phyloP scores from a whole-genome alignment of 176 grass and related monocot species.

The Rhynchospora pubera region DNA sequence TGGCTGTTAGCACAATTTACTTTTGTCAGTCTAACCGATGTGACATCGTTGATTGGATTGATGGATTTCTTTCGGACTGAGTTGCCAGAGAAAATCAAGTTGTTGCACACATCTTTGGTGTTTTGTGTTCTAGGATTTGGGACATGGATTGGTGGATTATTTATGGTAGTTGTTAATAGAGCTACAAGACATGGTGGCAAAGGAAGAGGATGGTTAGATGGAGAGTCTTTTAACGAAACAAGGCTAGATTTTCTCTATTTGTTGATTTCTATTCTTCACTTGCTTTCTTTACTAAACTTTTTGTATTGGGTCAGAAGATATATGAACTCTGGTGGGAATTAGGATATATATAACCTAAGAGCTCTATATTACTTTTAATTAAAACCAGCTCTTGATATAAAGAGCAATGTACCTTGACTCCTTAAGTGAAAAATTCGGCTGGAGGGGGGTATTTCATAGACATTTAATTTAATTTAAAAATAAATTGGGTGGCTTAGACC shows the following conservation, averaged over 20 bases:
- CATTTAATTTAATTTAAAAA: too few species aligned
- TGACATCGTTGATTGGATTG: slow-evolving; percentile 45
- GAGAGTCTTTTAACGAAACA: neutral
- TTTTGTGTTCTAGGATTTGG: slow-evolving; percentile 42
- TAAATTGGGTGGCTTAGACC: too few species aligned
- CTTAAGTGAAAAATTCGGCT: too few species aligned
- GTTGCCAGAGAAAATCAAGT: slow-evolving; percentile 50
- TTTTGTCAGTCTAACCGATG: slow-evolving; percentile 34
- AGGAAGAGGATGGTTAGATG: neutral
- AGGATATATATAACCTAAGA: neutral
- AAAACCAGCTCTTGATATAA: too few species aligned
- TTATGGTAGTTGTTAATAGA: slow-evolving; percentile 34
- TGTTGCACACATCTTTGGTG: slow-evolving; percentile 36
- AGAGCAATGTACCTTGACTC: too few species aligned
- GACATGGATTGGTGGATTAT: slow-evolving; percentile 26
- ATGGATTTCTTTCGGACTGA: slow-evolving; percentile 54
- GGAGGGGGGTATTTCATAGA: too few species aligned
- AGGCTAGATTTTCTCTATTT: neutral
- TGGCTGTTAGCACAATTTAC: slow-evolving; percentile 49
- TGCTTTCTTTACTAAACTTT: neutral
- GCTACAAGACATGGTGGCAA: slow-evolving; percentile 24
- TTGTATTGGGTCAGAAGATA: neutral
- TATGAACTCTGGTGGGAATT: neutral
- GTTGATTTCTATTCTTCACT: neutral
- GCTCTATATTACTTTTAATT: neutral